These are phyloP conservation scores for Colletotrichum navitas DNA, from an alignment of 2,329 filamentous ascomycete genomes.

Conservation along the genomic window DNA sequence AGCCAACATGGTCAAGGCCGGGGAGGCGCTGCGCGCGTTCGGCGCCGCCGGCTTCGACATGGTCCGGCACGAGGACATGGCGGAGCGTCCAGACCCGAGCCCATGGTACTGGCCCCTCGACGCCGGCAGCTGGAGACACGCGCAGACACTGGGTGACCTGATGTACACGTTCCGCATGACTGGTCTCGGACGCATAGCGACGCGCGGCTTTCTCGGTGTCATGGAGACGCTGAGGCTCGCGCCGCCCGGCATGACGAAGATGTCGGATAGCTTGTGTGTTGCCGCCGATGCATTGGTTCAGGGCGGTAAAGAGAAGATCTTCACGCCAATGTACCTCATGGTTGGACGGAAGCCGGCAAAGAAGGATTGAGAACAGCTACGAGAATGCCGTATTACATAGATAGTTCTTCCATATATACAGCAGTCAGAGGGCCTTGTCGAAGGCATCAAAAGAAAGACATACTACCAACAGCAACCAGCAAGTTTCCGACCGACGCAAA, in stretches of 20 bases:
- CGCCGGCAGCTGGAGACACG: constrained; percentile 82
- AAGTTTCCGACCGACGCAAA: background rate
- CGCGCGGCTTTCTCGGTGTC: constrained; percentile 79
- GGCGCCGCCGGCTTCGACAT: constrained; percentile 89
- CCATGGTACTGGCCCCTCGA: constrained; percentile 92
- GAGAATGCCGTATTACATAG: too few species aligned
- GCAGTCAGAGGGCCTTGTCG: background rate
- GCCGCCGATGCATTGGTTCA: constrained; percentile 86
- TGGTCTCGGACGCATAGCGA: constrained; percentile 76
- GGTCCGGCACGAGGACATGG: constrained; percentile 87
- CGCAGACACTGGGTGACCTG: constrained; percentile 79
- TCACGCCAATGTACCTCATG: constrained; percentile 97
- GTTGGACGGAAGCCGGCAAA: constrained; percentile 80
- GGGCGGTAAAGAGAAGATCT: constrained; percentile 85
- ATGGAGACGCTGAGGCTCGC: constrained; percentile 79
- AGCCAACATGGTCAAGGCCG: constrained; percentile 93
- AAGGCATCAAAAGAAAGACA: background rate
- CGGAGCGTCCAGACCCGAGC: constrained; percentile 77
- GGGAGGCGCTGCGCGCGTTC: constrained; percentile 85
- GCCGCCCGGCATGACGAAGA: constrained; percentile 86
- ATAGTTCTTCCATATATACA: background rate
- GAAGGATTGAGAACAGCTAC: constrained; percentile 6
- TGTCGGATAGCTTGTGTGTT: constrained; percentile 81
- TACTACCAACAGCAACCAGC: background rate
- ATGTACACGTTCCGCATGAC: constrained; percentile 88